phyloP scores from a whole-genome alignment of 176 grass and related monocot species.

The Cocos nucifera region DNA sequence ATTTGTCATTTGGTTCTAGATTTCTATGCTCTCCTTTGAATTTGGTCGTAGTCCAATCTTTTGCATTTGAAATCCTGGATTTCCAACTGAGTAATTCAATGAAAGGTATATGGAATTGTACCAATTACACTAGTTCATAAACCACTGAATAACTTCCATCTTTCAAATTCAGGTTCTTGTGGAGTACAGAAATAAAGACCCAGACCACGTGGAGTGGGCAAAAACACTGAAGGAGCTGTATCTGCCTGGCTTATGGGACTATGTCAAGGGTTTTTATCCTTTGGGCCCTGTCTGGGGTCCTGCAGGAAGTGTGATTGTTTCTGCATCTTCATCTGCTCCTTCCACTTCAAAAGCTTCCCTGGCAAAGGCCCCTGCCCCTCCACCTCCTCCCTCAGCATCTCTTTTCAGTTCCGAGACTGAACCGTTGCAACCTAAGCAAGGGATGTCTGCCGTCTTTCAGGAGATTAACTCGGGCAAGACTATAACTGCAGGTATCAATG shows the following conservation, averaged over 20 bases:
- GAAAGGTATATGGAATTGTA: too few species aligned
- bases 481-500: constrained; percentile 28
- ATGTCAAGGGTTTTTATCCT: constrained; percentile 43
- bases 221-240: constrained; percentile 57
- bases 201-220: constrained; percentile 48
- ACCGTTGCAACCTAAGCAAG: constrained; percentile 32
- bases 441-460: constrained; percentile 50
- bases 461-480: constrained; percentile 42
- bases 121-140: not conserved
- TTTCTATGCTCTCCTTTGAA: too few species aligned
- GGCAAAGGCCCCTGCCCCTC: constrained; percentile 4
- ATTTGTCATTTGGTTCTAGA: too few species aligned
- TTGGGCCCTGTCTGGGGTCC: constrained; percentile 42
- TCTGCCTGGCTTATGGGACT: constrained; percentile 29
- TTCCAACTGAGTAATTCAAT: too few species aligned
- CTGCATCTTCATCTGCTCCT: constrained; percentile 7
- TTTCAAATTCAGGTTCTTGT: constrained; percentile 41
- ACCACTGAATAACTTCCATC: not conserved
- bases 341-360: constrained; percentile 1
- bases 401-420: constrained; percentile 3
- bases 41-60: too few species aligned
- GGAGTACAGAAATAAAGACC: constrained; percentile 53
- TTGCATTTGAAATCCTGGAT: too few species aligned
- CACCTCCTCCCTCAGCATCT: constrained; percentile 3
- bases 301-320: constrained; percentile 19